Evolutionary conservation across 768 basidiomycete genomes (phyloP), one percentile per base, ranked within the genome.

Genomic region (Dacryopinax primogenitus): DNA sequence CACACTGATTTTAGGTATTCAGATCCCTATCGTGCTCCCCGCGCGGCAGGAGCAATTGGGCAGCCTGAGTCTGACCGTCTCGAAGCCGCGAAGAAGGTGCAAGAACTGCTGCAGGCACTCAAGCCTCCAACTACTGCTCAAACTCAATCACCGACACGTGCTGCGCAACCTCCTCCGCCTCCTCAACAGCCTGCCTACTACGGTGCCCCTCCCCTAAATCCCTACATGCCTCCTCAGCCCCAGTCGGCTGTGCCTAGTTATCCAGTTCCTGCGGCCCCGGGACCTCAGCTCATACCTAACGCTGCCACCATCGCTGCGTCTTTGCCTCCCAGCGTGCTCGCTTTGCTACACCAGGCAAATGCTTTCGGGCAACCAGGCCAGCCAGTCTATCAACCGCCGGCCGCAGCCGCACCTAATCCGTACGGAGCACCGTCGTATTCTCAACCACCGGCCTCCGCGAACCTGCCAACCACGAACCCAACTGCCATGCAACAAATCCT

Each of bases 61-160:
- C 41, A 66, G 64, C 76, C 80, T 39, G 74, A 77, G 12, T 89
- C 92, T 66, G 90, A 92, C 62, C 86, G 91, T 13, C 78, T 94
- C 21, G 92, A 94, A 71, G 88, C 92, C 78, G 90, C 91, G 7
- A 83, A 86, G 64, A 87, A 83, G 74, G 90, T 93, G 9, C 91
- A 92, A 72, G 88, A 91, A 70, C 83, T 85, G 12, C 51, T 58
- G 26, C 51, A 58, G 32, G 51, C 51, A 3, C 51, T 58, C 21
- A 58, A 58, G 51, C 51, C 26, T 9, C 51, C 51, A 23, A 18
- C 51, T 58, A 6, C 30, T 28, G 51, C 26, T 9, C 51, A 26
- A 30, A 9, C 51, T 32, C 51, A 58, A 30, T 58, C 51, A 15
- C 51, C 51, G 26, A 58, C 18, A 4, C 51, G 51, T 9, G 26